These are phyloP conservation scores for Trichoderma harzianum DNA, from an alignment of 2,329 filamentous ascomycete species.

Conservation along the genomic window DNA sequence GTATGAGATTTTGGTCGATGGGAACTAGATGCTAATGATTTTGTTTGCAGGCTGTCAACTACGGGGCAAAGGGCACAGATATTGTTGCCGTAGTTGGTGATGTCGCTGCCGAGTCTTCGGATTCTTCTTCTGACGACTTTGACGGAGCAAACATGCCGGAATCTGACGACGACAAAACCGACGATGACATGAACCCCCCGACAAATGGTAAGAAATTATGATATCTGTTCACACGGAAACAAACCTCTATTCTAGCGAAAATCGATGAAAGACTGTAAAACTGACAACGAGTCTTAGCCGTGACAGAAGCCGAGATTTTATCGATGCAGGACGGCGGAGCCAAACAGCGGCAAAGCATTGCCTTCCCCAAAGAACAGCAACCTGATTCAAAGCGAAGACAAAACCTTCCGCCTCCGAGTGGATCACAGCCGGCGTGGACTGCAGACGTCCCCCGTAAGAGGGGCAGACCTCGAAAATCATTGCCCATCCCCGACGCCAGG, in stretches of 20 bases:
- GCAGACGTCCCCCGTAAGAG: conserved; percentile 2
- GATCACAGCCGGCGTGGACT: neutral
- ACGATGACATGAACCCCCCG: conserved; percentile 26
- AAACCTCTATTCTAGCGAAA: conserved; percentile 17
- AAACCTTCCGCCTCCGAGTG: neutral
- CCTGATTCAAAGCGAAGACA: neutral
- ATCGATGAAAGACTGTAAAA: conserved; percentile 26
- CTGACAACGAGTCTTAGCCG: conserved; percentile 35
- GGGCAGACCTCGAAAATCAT: conserved; percentile 12
- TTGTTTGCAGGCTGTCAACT: conserved; percentile 32
- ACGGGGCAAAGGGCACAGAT: conserved; percentile 29
- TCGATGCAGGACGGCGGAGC: conserved; percentile 17
- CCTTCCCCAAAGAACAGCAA: neutral
- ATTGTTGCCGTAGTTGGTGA: conserved; percentile 26
- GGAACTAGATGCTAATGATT: conserved; percentile 20
- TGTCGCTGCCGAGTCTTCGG: conserved; percentile 28
- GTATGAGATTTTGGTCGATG: neutral
- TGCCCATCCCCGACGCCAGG: neutral
- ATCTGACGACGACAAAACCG: conserved; percentile 25
- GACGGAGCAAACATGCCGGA: conserved; percentile 29
- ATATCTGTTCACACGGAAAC: conserved; percentile 23
- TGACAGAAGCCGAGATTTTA: conserved; percentile 24
- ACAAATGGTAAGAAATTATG: conserved; percentile 37
- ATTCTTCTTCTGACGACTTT: conserved; percentile 36
- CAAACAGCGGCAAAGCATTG: neutral